Evolutionary conservation across 2,329 filamentous ascomycete genomes (phyloP).

Genomic region (Alternaria solani): DNA sequence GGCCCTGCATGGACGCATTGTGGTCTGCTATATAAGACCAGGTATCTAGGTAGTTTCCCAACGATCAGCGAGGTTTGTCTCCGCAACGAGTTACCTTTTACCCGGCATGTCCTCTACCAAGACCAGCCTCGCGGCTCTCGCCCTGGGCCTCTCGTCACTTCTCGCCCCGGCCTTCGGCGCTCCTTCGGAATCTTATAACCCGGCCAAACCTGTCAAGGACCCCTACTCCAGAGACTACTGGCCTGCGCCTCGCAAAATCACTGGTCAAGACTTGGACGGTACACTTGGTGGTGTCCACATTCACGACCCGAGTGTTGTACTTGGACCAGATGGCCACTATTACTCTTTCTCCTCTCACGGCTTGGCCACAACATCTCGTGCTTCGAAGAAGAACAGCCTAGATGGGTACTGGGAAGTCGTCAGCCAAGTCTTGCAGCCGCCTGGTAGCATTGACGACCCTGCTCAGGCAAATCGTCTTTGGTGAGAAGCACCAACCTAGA

Average conservation of each 20-base stretch:
- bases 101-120: background rate
- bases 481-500: slow-evolving; percentile 2
- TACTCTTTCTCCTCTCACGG: slow-evolving; percentile 16
- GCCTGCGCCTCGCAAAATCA: slow-evolving; percentile 11
- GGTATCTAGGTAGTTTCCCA: background rate
- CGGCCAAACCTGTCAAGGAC: background rate
- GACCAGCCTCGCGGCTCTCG: background rate
- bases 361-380: slow-evolving; percentile 12
- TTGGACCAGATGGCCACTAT: slow-evolving; percentile 16
- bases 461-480: slow-evolving; percentile 10
- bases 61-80: background rate
- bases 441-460: slow-evolving; percentile 12
- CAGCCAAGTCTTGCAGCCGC: slow-evolving; percentile 12
- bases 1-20: background rate
- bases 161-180: background rate
- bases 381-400: slow-evolving; percentile 14
- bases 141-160: background rate
- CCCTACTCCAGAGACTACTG: background rate
- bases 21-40: background rate
- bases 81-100: background rate
- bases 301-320: slow-evolving; percentile 14
- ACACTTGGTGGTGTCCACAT: slow-evolving; percentile 15
- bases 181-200: background rate
- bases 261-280: slow-evolving; percentile 11
- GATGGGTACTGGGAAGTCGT: slow-evolving; percentile 15